A percentile compares a stretch with the other conserved stretches of the same genome.
phyloP scores from a whole-genome alignment of 2,329 filamentous ascomycete genomes.

The Diaporthe australafricana region DNA sequence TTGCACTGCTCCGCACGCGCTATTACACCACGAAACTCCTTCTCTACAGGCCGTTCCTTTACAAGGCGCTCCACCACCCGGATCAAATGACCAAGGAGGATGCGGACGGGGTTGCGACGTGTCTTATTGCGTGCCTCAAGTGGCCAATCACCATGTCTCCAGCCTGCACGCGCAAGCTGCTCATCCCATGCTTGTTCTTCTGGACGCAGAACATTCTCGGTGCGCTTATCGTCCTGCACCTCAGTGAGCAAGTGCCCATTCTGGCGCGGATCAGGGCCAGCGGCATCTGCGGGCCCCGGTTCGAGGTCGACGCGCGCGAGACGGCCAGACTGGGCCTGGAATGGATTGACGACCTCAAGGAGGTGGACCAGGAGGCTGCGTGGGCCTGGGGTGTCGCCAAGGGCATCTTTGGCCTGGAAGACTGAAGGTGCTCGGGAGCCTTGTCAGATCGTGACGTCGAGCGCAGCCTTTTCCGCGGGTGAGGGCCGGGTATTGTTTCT shows the following conservation, averaged over 20 bases:
- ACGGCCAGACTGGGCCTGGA: constrained; percentile 66
- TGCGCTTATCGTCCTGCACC: constrained; percentile 66
- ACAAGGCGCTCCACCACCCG: constrained; percentile 69
- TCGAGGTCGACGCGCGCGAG: constrained; percentile 62
- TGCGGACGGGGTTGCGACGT: constrained; percentile 64
- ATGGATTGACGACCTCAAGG: constrained; percentile 69
- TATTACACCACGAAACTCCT: constrained; percentile 71
- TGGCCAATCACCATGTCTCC: constrained; percentile 72
- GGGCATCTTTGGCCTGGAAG: constrained; percentile 56
- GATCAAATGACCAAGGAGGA: constrained; percentile 66
- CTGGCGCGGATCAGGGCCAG: constrained; percentile 59
- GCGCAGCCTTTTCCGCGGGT: too few relatives aligned
- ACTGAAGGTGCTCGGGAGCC: constrained; percentile 12
- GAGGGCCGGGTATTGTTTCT: too few relatives aligned
- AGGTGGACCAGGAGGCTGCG: constrained; percentile 63
- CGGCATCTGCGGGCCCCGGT: constrained; percentile 58
- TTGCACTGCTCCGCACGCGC: constrained; percentile 66
- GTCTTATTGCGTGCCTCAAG: constrained; percentile 66
- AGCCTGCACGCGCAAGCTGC: constrained; percentile 66
- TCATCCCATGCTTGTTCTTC: constrained; percentile 69
- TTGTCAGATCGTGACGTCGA: not conserved
- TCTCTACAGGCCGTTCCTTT: constrained; percentile 68
- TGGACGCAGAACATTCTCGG: constrained; percentile 73
- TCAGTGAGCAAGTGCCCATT: constrained; percentile 63
- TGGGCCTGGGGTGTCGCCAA: constrained; percentile 67